Evolutionary conservation across 179 eudicot genomes (phyloP), one percentile per base, ranked within the genome.

Genomic region (Corrigiola litoralis): DNA sequence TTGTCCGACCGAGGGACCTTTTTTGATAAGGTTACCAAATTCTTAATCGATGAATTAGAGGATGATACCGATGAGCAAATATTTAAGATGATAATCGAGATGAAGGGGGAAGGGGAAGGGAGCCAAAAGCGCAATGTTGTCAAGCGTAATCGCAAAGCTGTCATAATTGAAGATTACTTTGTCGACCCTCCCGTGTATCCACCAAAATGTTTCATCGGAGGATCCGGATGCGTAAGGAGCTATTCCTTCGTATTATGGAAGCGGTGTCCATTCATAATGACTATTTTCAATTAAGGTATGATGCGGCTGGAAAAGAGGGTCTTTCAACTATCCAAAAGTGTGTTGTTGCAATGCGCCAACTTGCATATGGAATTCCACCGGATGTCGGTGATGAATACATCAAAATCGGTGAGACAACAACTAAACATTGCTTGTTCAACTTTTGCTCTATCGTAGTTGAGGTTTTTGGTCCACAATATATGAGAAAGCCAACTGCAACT

Each of bases 301-400:
- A 56, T 34, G 61, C 25, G 9, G 40, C 25, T 4, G 18, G 21
- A 6, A 25, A 7, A 0, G 10, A 12, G 1, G 61, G 61, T 2
- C 40, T 33, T 27, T 53, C 37, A 5, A 17, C 37, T 0, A 14
- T 53, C 8, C 36, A 53, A 53, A 53, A 53, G 29, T 56, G 61
- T 20, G 33, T 14, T n/a, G 44, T 42, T 31, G 27, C 61, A 1
- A 56, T 56, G 13, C 24, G 61, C 4, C 61, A 37, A 57, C 29
- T 57, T 1, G 46, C 62, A 17, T 57, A 57, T 36, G 45, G 46
- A 4, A 34, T 17, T 36, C 28, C 62, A 1, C 44, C 46, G 2
- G 45, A 57, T 20, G 37, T 45, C 9, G 34, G 38, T 34, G 62
- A 37, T 13, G 46, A 57, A 24, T 57, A 57, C 23, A 57, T 57